These are phyloP conservation scores for Guyanaporus albipodus DNA, from an alignment of 768 basidiomycete species.

Conservation along the genomic window DNA sequence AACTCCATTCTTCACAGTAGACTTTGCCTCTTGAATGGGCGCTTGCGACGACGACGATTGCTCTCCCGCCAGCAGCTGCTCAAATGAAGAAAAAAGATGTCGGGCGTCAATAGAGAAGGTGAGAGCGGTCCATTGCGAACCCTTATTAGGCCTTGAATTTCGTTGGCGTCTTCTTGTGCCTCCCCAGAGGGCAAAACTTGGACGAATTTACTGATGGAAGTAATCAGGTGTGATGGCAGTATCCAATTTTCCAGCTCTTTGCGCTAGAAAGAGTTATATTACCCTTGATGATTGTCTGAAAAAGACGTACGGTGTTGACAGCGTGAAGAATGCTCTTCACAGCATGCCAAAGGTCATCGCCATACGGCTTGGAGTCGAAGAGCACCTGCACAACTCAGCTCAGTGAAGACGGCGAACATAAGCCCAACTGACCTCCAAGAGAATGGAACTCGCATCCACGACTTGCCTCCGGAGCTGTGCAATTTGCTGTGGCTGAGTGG, in stretches of 20 bases:
- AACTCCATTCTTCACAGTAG: constrained; percentile 12
- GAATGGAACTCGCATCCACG: constrained; percentile 45
- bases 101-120: constrained; percentile 35
- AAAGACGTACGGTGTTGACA: constrained; percentile 26
- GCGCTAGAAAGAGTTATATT: constrained; percentile 37
- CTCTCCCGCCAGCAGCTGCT: constrained; percentile 38
- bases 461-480: constrained; percentile 42
- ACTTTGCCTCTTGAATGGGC: constrained; percentile 10
- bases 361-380: constrained; percentile 25
- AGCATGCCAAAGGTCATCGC: constrained; percentile 20
- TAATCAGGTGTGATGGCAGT: constrained; percentile 38
- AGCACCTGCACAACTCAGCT: constrained; percentile 12
- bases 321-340: constrained; percentile 21
- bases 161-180: constrained; percentile 23
- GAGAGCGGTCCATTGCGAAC: constrained; percentile 50
- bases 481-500: constrained; percentile 26
- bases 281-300: constrained; percentile 3
- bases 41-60: constrained; percentile 17
- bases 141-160: constrained; percentile 46
- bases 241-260: constrained; percentile 41
- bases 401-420: background rate
- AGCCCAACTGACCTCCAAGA: constrained; percentile 41
- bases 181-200: constrained; percentile 25
- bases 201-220: constrained; percentile 31
- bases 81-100: constrained; percentile 40